A percentile compares a stretch with the other conserved stretches of the same genome.
Evolutionary conservation across 495 filamentous ascomycete genomes (phyloP).

Genomic region (Margaritispora aquatica): DNA sequence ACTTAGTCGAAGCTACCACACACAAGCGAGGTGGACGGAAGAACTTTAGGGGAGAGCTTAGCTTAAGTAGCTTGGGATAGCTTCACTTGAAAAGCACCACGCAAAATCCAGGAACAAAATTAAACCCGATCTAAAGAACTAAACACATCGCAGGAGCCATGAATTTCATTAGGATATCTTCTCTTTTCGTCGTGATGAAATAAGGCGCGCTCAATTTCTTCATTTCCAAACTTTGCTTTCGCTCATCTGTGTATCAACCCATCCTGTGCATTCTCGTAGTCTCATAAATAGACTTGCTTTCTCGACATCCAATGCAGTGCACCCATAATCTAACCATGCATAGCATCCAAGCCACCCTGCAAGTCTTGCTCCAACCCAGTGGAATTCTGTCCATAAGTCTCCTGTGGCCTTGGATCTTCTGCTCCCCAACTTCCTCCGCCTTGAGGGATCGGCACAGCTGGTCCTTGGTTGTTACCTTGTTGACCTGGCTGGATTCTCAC

Average conservation of each 20-base stretch:
- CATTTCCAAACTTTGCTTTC: not conserved
- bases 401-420: constrained; percentile 85
- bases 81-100: not conserved
- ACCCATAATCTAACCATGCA: constrained; percentile 20
- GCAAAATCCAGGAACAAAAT: not conserved
- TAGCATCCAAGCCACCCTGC: constrained; percentile 70
- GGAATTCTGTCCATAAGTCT: constrained; percentile 48
- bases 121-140: not conserved
- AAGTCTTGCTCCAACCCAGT: constrained; percentile 79
- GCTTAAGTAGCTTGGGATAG: no score
- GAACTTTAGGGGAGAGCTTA: no score
- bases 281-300: not conserved
- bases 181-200: no score
- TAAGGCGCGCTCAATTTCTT: not conserved
- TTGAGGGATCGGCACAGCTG: constrained; percentile 24
- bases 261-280: not conserved
- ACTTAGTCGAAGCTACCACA: no score
- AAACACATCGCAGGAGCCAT: not conserved
- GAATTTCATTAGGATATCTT: constrained; percentile 5
- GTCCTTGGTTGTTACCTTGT: constrained; percentile 17
- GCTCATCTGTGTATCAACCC: not conserved
- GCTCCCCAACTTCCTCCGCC: constrained; percentile 56
- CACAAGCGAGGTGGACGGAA: no score
- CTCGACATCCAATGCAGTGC: not conserved
- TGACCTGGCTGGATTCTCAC: constrained; percentile 62